These are phyloP conservation scores for Irpex rosettiformis DNA, from an alignment of 1,284 basidiomycete species.

Conservation along the genomic window DNA sequence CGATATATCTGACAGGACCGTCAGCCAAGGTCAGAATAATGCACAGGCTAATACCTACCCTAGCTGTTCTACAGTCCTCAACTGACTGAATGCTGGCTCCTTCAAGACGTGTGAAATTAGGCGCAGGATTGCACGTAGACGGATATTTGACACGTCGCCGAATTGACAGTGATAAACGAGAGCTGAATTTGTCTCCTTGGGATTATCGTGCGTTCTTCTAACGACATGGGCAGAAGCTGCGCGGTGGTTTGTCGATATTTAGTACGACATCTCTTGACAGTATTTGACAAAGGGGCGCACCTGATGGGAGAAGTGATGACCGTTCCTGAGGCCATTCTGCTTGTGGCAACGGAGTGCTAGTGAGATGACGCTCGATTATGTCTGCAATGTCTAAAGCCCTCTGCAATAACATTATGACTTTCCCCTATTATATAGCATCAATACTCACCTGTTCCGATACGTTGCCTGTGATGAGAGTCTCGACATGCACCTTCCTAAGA, in stretches of 20 bases:
- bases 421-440: neutral
- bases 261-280: neutral
- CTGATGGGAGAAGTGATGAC: constrained; percentile 22
- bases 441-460: constrained; percentile 19
- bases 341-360: constrained; percentile 14
- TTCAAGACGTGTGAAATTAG: constrained; percentile 26
- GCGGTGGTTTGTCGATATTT: too few relatives aligned
- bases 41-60: constrained; percentile 18
- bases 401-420: constrained; percentile 10
- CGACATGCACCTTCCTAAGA: constrained; percentile 21
- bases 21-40: too few relatives aligned
- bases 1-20: constrained; percentile 27
- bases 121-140: constrained; percentile 18
- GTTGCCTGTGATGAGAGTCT: constrained; percentile 26
- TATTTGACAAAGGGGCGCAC: constrained; percentile 12
- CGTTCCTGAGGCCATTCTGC: constrained; percentile 21
- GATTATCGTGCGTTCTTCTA: constrained; percentile 21
- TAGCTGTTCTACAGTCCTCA: constrained; percentile 29
- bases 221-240: constrained; percentile 23
- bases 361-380: constrained; percentile 17
- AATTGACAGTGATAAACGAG: constrained; percentile 28
- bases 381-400: constrained; percentile 14
- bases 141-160: constrained; percentile 21
- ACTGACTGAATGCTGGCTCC: constrained; percentile 26
- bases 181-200: constrained; percentile 26